A percentile compares a stretch with the other conserved stretches of the same genome.
Conservation (phyloP, 2,329 filamentous ascomycete species). For the Huntiella abstrusa region DNA sequence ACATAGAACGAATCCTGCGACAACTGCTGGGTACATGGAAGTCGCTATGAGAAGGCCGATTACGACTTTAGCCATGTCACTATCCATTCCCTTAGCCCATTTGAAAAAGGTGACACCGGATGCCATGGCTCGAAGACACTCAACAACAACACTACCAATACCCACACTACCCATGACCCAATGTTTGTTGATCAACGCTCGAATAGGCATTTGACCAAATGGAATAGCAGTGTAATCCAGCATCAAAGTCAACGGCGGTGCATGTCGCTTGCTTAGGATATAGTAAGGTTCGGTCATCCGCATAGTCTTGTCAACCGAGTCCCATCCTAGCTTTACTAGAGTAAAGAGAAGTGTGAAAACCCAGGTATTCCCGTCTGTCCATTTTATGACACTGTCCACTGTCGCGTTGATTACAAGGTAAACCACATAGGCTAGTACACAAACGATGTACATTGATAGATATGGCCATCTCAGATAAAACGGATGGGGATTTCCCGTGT, state of each 20-base stretch:
- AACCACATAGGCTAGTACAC: constrained; percentile 20
- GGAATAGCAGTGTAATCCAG: constrained; percentile 58
- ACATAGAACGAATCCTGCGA: constrained; percentile 40
- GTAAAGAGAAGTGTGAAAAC: constrained; percentile 47
- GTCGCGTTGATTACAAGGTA: constrained; percentile 26
- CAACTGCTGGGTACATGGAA: constrained; percentile 42
- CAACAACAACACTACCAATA: constrained; percentile 51
- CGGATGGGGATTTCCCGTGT: constrained; percentile 43
- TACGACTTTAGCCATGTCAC: constrained; percentile 14
- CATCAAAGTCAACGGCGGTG: constrained; percentile 44
- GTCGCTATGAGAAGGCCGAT: constrained; percentile 41
- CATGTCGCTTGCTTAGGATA: constrained; percentile 46
- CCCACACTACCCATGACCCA: constrained; percentile 49
- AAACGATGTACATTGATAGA: constrained; percentile 39
- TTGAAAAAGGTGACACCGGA: constrained; percentile 42
- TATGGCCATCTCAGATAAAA: constrained; percentile 39
- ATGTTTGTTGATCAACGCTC: constrained; percentile 44
- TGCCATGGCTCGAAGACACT: constrained; percentile 52
- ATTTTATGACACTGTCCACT: too few species aligned
- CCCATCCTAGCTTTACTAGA: constrained; percentile 48
- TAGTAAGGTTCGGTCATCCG: constrained; percentile 61
- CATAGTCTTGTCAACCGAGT: constrained; percentile 47
- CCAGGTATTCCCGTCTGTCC: constrained; percentile 34
- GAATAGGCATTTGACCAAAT: constrained; percentile 44
- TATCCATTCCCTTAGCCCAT: constrained; percentile 38